A percentile compares a stretch with the other conserved stretches of the same genome.
phyloP scores from a whole-genome alignment of 1,284 basidiomycete species.

The Ceratobasidium sp. region DNA sequence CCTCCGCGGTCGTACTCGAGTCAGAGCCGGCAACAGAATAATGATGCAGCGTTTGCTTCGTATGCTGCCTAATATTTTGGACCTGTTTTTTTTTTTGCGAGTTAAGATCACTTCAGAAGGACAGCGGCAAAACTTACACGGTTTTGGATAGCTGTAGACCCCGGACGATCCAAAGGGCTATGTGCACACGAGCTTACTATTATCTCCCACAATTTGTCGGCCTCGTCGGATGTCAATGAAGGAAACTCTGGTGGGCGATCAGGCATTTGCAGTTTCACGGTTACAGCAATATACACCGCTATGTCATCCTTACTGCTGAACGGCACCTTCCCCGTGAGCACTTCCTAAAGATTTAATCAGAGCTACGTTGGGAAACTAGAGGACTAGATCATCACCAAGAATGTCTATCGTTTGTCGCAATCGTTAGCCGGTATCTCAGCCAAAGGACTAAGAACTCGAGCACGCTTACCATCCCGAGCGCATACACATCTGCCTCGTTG shows the following conservation, averaged over 20 bases:
- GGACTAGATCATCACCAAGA: neutral
- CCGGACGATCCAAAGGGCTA: neutral
- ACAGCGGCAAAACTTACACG: too few species aligned
- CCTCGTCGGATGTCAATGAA: neutral
- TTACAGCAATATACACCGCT: neutral
- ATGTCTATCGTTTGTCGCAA: neutral
- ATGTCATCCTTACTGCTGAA: neutral
- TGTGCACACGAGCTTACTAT: neutral
- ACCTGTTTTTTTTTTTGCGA: too few species aligned
- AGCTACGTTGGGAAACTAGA: neutral
- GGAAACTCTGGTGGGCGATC: neutral
- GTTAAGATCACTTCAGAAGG: too few species aligned
- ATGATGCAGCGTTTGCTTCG: too few species aligned
- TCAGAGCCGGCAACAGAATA: too few species aligned
- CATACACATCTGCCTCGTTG: conserved; percentile 3
- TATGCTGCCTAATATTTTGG: too few species aligned
- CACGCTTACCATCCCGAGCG: neutral
- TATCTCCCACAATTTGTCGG: neutral
- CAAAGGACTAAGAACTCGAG: neutral
- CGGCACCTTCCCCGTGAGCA: neutral
- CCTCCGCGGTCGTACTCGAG: too few species aligned
- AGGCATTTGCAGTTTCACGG: neutral
- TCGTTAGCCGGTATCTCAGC: neutral
- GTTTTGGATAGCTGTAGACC: neutral
- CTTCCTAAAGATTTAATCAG: neutral